Base-by-base conservation (phyloP, 768 basidiomycete genomes). In the Collybia nuda region DNA sequence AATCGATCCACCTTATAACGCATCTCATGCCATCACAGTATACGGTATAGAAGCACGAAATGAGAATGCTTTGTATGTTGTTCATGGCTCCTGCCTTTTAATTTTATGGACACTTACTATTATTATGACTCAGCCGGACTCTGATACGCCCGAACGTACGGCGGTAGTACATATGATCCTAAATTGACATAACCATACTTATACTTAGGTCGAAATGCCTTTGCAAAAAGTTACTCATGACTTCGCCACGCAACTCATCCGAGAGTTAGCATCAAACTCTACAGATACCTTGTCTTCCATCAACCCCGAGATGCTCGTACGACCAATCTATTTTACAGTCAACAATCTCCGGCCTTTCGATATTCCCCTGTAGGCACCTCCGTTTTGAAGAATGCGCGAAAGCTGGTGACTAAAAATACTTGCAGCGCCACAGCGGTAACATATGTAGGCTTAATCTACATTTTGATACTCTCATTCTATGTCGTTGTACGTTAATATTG, bases 331-430 rank as follows among this genome's bases (percentile, higher is more conserved):
- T 28, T 86, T 77, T 55, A 73, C 63, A 0, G 41, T 81, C 7
- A 40, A 68, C 46, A 85, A 86, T 52, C 51, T 82, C 1, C 64
- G 72, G 15, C 82, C 86, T 0, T 87, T 86, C 50, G 74, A 85
- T 54, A 61, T 76, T 11, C 78, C 83, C 19, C 76, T 80, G 81
- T 85, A 66, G 14, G 79, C 67, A 5, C 14, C 15, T 24, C 5
- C 23, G 14, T 5, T 6, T 5, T 18, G 1, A 26, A 32, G 3
- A 32, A 32, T 32, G 9, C 7, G 32, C 32, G 6, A 32, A 32
- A 32, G 14, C 24, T 36, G n/a, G n/a, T n/a, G n/a, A n/a, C n/a
- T n/a, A n/a, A 28, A 26, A 24, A 21, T n/a, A 6, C 12, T 2
- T 40, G 19, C 50, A 82, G 80, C 17, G 82, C 81, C 6, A 64